Evolutionary conservation across 768 basidiomycete genomes (phyloP).

Genomic region (Tylopilus cervinicoccineus): DNA sequence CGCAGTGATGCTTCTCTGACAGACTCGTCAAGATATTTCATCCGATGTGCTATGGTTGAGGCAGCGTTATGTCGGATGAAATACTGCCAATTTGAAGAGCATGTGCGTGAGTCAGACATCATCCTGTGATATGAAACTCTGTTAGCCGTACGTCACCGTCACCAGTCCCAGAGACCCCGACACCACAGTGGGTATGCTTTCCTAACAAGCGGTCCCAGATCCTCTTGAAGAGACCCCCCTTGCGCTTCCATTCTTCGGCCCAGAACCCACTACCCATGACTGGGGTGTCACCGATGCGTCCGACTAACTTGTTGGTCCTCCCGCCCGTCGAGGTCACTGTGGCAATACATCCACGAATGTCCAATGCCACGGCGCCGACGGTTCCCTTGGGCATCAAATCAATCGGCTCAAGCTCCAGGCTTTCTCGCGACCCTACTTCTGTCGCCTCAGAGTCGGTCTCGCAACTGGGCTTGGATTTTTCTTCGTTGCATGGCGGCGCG

Average conservation of each 20-base stretch:
- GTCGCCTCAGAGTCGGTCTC: slow-evolving; percentile 19
- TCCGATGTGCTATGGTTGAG: slow-evolving; percentile 60
- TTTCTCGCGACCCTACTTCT: slow-evolving; percentile 15
- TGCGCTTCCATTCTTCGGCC: slow-evolving; percentile 71
- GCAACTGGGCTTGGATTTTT: slow-evolving; percentile 1
- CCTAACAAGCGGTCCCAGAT: slow-evolving; percentile 40
- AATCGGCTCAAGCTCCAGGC: slow-evolving; percentile 29
- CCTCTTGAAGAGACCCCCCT: slow-evolving; percentile 28
- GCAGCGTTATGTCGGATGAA: slow-evolving; percentile 72
- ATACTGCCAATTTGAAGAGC: slow-evolving; percentile 42
- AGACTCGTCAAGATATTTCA: slow-evolving; percentile 57
- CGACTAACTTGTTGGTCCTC: slow-evolving; percentile 77
- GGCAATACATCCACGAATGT: slow-evolving; percentile 68
- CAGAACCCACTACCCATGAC: slow-evolving; percentile 76
- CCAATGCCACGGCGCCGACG: slow-evolving; percentile 81
- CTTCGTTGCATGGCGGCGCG: slow-evolving; percentile 28
- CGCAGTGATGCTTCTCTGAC: slow-evolving; percentile 49
- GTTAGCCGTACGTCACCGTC: slow-evolving; percentile 66
- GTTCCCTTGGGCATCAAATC: slow-evolving; percentile 72
- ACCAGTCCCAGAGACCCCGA: slow-evolving; percentile 83
- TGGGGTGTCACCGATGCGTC: slow-evolving; percentile 82
- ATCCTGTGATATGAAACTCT: neutral
- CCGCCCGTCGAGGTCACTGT: slow-evolving; percentile 79
- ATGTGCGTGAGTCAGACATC: neutral
- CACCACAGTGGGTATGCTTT: slow-evolving; percentile 36